These are phyloP conservation scores for Suhomyces choctaworum DNA, from an alignment of 1,139 yeast species.

Conservation along the genomic window DNA sequence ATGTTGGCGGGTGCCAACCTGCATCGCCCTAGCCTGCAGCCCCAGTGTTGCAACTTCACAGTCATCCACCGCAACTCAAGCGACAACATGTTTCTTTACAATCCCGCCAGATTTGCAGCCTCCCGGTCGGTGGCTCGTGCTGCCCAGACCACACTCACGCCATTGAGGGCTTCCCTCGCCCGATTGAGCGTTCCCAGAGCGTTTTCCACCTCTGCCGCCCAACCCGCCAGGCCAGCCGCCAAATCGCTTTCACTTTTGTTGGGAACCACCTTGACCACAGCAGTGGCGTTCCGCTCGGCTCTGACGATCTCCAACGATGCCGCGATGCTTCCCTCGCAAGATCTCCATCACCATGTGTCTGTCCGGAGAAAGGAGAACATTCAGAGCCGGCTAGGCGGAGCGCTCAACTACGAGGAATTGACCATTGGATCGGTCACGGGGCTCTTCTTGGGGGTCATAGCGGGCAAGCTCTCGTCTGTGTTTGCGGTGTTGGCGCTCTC, in stretches of 20 bases:
- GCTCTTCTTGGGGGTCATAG: conserved; percentile 57
- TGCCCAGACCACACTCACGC: conserved; percentile 2
- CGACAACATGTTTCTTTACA: conserved; percentile 8
- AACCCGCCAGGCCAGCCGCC: not conserved
- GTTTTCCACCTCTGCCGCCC: conserved; percentile 4
- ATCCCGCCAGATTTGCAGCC: conserved; percentile 8
- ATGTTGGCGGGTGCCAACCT: too few relatives aligned
- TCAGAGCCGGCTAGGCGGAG: conserved; percentile 11
- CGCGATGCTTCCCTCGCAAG: conserved; percentile 8
- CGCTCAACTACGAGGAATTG: conserved; percentile 61
- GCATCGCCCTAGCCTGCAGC: too few relatives aligned
- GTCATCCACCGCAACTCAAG: conserved; percentile 1
- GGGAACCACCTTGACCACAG: conserved; percentile 9
- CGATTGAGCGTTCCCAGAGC: conserved; percentile 2
- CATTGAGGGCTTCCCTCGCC: conserved; percentile 1
- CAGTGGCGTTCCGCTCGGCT: conserved; percentile 4
- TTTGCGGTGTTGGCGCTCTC: conserved; percentile 55
- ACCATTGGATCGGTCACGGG: conserved; percentile 72
- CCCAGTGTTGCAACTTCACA: conserved; percentile 3
- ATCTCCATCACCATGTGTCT: conserved; percentile 7
- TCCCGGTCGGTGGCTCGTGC: conserved; percentile 1
- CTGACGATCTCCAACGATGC: conserved; percentile 11
- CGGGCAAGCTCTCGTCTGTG: conserved; percentile 65
- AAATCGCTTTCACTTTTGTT: conserved; percentile 10
- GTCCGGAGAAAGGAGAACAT: conserved; percentile 1